Conservation (phyloP, 768 basidiomycete genomes). For the Mycena alexandri region DNA sequence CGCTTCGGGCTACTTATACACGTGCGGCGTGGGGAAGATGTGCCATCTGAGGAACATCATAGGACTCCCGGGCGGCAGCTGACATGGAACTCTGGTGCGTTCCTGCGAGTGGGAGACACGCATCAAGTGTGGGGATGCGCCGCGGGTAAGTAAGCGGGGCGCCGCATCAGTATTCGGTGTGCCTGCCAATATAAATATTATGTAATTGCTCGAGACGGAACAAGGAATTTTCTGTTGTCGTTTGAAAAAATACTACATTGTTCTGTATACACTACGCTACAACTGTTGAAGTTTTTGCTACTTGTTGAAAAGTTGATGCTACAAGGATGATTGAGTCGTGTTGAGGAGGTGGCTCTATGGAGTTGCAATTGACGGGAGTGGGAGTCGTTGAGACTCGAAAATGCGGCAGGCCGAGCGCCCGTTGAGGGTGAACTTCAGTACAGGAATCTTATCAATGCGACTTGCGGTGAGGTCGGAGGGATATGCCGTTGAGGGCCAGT, state of each 20-base stretch:
- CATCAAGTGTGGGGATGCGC: too few species aligned
- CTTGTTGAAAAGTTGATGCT: slow-evolving; percentile 34
- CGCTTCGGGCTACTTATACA: slow-evolving; percentile 14
- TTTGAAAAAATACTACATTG: neutral
- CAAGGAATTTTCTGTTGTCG: too few species aligned
- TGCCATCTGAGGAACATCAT: neutral
- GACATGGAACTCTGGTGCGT: neutral
- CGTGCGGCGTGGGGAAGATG: neutral
- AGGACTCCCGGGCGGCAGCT: neutral
- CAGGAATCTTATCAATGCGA: too few species aligned
- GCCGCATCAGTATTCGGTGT: too few species aligned
- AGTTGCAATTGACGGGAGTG: too few species aligned
- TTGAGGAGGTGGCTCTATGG: slow-evolving; percentile 5
- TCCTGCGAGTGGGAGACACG: too few species aligned
- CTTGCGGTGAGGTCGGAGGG: slow-evolving; percentile 4
- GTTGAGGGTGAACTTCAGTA: slow-evolving; percentile 32
- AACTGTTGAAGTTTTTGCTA: slow-evolving; percentile 27
- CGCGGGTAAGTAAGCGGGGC: too few species aligned
- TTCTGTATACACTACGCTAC: slow-evolving; percentile 2
- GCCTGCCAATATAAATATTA: too few species aligned
- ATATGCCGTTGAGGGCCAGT: slow-evolving; percentile 12
- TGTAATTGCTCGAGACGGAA: too few species aligned
- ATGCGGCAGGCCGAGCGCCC: slow-evolving; percentile 1
- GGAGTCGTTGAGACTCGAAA: slow-evolving; percentile 1
- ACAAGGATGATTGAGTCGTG: slow-evolving; percentile 9